Percentiles rank a stretch among this genome's conserved stretches.
phyloP scores from a whole-genome alignment of 257 asterid species.

The Nicotiana attenuata region DNA sequence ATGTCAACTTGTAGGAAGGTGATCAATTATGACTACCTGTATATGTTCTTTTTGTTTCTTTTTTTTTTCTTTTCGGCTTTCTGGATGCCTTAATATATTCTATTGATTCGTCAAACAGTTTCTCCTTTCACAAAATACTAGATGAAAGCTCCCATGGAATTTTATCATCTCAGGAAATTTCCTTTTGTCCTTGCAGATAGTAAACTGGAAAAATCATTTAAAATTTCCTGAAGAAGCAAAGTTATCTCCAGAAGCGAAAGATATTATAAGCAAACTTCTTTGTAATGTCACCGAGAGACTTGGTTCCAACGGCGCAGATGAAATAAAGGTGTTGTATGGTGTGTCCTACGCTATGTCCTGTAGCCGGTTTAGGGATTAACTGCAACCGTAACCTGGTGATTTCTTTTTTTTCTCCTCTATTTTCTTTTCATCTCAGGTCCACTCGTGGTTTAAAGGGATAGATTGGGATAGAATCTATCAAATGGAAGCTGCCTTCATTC shows the following conservation, averaged over 20 bases:
- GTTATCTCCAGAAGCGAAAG: conserved; percentile 71
- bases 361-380: conserved; percentile 15
- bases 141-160: not conserved
- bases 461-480: conserved; percentile 81
- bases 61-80: not conserved
- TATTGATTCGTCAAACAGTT: not conserved
- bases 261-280: conserved; percentile 73
- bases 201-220: conserved; percentile 90
- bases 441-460: conserved; percentile 75
- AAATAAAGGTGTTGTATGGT: conserved; percentile 76
- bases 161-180: not conserved
- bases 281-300: conserved; percentile 85
- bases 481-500: conserved; percentile 88
- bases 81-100: not conserved
- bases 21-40: conserved; percentile 2
- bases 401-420: not conserved
- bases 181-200: conserved; percentile 47
- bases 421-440: conserved; percentile 40
- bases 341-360: conserved; percentile 33
- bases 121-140: not conserved
- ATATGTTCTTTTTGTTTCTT: not conserved
- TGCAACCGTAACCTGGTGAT: conserved; percentile 9
- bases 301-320: conserved; percentile 81
- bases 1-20: conserved; percentile 44
- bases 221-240: conserved; percentile 94